phyloP scores from a whole-genome alignment of 305 asterid species.

The Caryopteris hybrid region DNA sequence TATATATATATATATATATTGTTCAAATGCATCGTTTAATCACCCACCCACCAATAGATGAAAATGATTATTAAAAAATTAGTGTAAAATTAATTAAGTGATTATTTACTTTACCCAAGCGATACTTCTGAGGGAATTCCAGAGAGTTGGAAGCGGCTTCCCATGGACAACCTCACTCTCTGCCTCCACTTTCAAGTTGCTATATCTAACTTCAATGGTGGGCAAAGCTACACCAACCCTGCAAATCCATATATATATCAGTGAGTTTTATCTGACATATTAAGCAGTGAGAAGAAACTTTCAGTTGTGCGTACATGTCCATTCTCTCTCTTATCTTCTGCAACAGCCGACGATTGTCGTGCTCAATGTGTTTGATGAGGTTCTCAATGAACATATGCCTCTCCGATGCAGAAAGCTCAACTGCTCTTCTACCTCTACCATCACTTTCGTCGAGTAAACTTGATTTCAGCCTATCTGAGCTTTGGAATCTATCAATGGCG shows the following conservation, averaged over 20 bases:
- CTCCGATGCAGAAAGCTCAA: constrained; percentile 48
- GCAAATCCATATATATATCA: not conserved
- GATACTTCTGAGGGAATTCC: constrained; percentile 47
- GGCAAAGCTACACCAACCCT: constrained; percentile 53
- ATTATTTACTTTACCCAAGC: constrained; percentile 34
- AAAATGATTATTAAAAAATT: too few relatives aligned
- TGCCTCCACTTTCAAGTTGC: constrained; percentile 44
- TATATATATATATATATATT: too few relatives aligned
- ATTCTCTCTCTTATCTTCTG: constrained; percentile 55
- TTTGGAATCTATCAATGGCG: constrained; percentile 54
- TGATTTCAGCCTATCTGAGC: constrained; percentile 39
- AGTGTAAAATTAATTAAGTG: too few relatives aligned
- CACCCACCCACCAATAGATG: too few relatives aligned
- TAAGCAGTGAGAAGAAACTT: too few relatives aligned
- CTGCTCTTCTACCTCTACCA: constrained; percentile 20
- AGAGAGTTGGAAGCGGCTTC: constrained; percentile 65
- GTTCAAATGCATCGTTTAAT: too few relatives aligned
- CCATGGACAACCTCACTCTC: constrained; percentile 59
- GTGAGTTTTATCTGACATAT: too few relatives aligned
- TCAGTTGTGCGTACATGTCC: constrained; percentile 27
- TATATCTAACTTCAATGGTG: constrained; percentile 50
- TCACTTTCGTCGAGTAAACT: constrained; percentile 42
- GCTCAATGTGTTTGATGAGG: constrained; percentile 59
- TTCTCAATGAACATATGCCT: constrained; percentile 55
- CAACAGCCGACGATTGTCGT: constrained; percentile 55